A percentile compares a stretch with the other conserved stretches of the same genome.
Conservation (phyloP, 495 filamentous ascomycete genomes). For the Choiromyces venosus region DNA sequence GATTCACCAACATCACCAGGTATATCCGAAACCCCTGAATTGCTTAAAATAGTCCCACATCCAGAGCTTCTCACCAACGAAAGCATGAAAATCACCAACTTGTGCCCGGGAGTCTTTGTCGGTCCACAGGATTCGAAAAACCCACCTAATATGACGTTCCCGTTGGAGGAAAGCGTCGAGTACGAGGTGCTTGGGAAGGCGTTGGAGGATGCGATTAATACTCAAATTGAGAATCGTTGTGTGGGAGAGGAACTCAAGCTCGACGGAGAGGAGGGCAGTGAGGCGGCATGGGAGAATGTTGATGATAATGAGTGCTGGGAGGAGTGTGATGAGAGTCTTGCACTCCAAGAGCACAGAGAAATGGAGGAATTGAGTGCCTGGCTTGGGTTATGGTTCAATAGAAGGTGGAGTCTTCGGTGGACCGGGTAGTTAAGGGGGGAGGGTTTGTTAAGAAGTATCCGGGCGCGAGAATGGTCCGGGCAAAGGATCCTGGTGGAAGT, state of each 20-base stretch:
- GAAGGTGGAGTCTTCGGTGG: no score
- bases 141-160: not conserved
- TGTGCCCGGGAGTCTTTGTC: not conserved
- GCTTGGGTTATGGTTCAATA: not conserved
- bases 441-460: no score
- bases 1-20: no score
- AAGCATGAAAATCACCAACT: no score
- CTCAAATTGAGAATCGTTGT: not conserved
- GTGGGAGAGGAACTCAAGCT: not conserved
- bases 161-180: not conserved
- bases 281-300: no score
- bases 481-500: no score
- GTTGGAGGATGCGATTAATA: not conserved
- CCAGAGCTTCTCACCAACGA: not conserved
- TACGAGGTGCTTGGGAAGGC: not conserved
- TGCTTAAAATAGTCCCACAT: not conserved
- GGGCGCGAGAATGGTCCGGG: no score
- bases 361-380: not conserved
- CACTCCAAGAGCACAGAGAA: no score
- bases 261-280: not conserved
- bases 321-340: no score
- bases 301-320: no score
- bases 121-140: not conserved
- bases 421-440: no score
- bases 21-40: not conserved